These are phyloP conservation scores for Vitis hybrid DNA, from an alignment of 177 flowering plant genomes.

Conservation along the genomic window DNA sequence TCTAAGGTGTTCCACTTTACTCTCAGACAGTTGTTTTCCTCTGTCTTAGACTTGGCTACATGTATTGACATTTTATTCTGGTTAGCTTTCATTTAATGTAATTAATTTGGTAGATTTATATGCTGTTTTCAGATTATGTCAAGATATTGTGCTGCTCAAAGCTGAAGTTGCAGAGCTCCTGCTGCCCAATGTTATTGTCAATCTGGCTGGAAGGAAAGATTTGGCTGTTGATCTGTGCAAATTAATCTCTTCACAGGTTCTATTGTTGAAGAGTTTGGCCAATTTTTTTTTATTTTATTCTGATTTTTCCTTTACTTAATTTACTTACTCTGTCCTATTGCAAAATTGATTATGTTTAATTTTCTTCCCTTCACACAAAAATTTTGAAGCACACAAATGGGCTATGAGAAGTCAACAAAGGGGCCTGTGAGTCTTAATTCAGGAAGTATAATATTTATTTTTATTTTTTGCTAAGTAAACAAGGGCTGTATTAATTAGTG, in stretches of 20 bases:
- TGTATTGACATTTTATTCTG: not conserved
- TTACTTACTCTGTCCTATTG: not conserved
- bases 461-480: no score
- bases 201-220: constrained; percentile 66
- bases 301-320: not conserved
- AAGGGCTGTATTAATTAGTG: no score
- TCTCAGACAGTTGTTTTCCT: not conserved
- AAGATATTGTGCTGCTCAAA: constrained; percentile 77
- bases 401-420: no score
- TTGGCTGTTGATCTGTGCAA: constrained; percentile 45
- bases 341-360: not conserved
- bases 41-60: not conserved
- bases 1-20: constrained; percentile 47
- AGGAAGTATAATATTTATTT: no score
- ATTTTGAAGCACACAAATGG: no score
- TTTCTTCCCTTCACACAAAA: no score
- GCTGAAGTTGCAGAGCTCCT: constrained; percentile 94
- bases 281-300: not conserved
- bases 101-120: constrained; percentile 5
- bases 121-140: constrained; percentile 69
- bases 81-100: not conserved
- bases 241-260: constrained; percentile 66
- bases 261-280: not conserved
- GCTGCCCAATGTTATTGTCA: constrained; percentile 64
- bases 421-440: no score